Conservation (phyloP, 257 asterid species). For the Solanum commersonii region DNA sequence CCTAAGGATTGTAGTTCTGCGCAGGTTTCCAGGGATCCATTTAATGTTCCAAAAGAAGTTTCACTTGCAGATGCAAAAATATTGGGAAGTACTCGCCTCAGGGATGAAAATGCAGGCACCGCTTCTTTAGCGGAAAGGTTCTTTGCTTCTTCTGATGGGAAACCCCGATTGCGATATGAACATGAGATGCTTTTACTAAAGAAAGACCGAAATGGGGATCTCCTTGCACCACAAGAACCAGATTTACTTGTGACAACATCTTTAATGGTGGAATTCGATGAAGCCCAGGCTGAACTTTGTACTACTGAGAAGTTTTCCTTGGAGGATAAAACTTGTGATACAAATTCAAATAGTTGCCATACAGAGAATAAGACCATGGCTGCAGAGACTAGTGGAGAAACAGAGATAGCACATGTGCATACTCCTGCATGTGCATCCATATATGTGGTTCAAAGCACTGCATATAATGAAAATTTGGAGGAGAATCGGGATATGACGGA, state of each 20-base stretch:
- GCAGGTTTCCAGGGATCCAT: slow-evolving; percentile 9
- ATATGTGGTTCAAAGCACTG: neutral
- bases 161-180: slow-evolving; percentile 9
- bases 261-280: slow-evolving; percentile 9
- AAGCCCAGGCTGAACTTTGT: slow-evolving; percentile 7
- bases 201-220: neutral
- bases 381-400: slow-evolving; percentile 11
- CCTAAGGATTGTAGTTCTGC: slow-evolving; percentile 14
- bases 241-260: slow-evolving; percentile 16
- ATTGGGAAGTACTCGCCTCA: neutral
- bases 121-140: neutral
- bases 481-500: slow-evolving; percentile 17
- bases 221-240: slow-evolving; percentile 8
- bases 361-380: slow-evolving; percentile 3
- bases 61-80: slow-evolving; percentile 12
- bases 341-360: slow-evolving; percentile 6
- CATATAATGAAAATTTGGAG: slow-evolving; percentile 12
- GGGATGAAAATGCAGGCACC: slow-evolving; percentile 17
- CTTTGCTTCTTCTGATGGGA: slow-evolving; percentile 1
- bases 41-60: slow-evolving; percentile 1
- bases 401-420: slow-evolving; percentile 11
- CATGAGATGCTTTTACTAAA: neutral
- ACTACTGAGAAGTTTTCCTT: neutral
- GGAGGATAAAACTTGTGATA: slow-evolving; percentile 7
- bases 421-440: slow-evolving; percentile 12